A percentile compares a stretch with the other conserved stretches of the same genome.
phyloP scores from a whole-genome alignment of 2,329 filamentous ascomycete genomes.

The Teratosphaeria pseudoeucalypti region DNA sequence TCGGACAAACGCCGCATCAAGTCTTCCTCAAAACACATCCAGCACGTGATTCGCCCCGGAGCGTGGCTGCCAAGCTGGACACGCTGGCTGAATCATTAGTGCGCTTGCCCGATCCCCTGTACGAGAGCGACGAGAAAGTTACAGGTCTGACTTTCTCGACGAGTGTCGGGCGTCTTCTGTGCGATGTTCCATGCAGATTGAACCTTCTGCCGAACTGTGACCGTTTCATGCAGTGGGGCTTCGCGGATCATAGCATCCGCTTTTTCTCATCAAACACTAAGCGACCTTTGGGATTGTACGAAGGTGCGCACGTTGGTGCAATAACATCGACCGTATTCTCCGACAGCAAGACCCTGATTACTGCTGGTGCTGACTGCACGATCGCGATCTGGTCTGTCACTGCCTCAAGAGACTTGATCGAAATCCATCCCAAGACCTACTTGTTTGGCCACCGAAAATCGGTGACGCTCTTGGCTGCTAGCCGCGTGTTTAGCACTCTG shows the following conservation, averaged over 20 bases:
- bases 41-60: slow-evolving; percentile 52
- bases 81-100: slow-evolving; percentile 65
- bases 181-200: slow-evolving; percentile 70
- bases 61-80: slow-evolving; percentile 58
- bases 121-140: slow-evolving; percentile 68
- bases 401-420: slow-evolving; percentile 51
- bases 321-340: slow-evolving; percentile 75
- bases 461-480: slow-evolving; percentile 72
- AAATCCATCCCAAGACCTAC: slow-evolving; percentile 66
- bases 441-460: slow-evolving; percentile 85
- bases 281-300: slow-evolving; percentile 76
- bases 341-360: slow-evolving; percentile 83
- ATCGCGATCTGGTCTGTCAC: slow-evolving; percentile 74
- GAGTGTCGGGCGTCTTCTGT: slow-evolving; percentile 73
- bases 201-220: slow-evolving; percentile 82
- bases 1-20: slow-evolving; percentile 93
- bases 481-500: slow-evolving; percentile 78
- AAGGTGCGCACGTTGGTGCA: slow-evolving; percentile 87
- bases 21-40: slow-evolving; percentile 78
- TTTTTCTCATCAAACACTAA: slow-evolving; percentile 81
- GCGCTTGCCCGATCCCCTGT: slow-evolving; percentile 65
- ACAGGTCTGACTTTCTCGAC: slow-evolving; percentile 66
- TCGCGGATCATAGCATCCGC: slow-evolving; percentile 80
- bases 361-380: slow-evolving; percentile 84
- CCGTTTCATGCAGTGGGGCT: slow-evolving; percentile 92